Base-by-base conservation (phyloP, 2,329 filamentous ascomycete genomes). In the Curvularia sp. region DNA sequence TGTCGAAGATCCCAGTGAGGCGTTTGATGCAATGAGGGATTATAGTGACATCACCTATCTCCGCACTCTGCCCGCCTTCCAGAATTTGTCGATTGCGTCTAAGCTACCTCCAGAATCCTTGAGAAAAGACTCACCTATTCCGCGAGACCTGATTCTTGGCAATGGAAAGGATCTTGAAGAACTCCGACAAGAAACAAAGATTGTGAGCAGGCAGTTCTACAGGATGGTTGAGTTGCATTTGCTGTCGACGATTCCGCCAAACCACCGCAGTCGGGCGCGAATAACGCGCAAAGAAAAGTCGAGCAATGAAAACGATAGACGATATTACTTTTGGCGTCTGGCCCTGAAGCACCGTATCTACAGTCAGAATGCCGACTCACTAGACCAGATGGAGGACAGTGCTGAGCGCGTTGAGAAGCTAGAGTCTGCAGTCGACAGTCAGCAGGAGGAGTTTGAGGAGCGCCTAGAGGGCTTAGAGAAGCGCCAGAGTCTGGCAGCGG, bases 1-100 rank as follows among this genome's bases (percentile, higher is more conserved):
- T 0, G 89, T 99, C 5, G 95, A 99, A 78, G 94, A 98, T 61
- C 96, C 95, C 0, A 98, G 91, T 70, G 91, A 94, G 72, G 87
- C 85, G 1, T 96, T 96, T 67, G 91, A 95, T 70, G 87, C 92
- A 58, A 81, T 96, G 68, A 86, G 92, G 65, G 91, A 95, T 72
- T 81, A 89, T 50, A 88, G 87, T 67, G 92, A 96, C 69, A 80
- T 94, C 30, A 79, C 81, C 4, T 87, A 87, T 64, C 81, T 95
- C 3, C 86, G 86, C 53, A 79, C 77, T 8, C 79, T 81, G 18
- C 81, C 87, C 0, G 82, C 85, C 8, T 91, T 91, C 71, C 77
- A 78, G 3, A 73, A 79, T 0, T 78, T 92, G 6, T 79, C 70
- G 15, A 34, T 80, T n/a, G 76, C 89, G 5, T 82, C 84, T 2